phyloP scores from a whole-genome alignment of 2,329 filamentous ascomycete genomes.

The Chlorencoelia australis region DNA sequence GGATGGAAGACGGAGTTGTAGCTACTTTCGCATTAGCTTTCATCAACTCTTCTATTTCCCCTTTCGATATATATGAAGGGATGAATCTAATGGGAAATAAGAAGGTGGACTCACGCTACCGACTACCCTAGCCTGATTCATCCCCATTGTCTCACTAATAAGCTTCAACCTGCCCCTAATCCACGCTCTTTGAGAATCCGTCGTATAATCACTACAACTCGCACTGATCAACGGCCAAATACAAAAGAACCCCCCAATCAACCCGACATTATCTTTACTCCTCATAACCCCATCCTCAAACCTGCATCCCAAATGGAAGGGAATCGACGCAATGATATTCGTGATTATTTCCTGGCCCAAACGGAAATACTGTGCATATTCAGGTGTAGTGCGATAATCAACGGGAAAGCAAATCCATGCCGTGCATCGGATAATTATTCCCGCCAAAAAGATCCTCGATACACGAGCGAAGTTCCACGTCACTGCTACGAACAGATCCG shows the following conservation, averaged over 20 bases:
- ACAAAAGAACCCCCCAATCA: conserved; percentile 47
- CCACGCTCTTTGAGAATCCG: conserved; percentile 48
- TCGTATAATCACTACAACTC: conserved; percentile 46
- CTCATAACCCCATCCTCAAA: conserved; percentile 29
- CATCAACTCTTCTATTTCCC: no score
- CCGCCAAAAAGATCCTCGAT: conserved; percentile 43
- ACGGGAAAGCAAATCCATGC: conserved; percentile 51
- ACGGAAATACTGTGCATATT: conserved; percentile 46
- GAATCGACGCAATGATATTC: conserved; percentile 51
- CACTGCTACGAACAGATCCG: conserved; percentile 47
- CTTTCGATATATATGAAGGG: conserved; percentile 5
- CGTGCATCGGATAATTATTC: conserved; percentile 46
- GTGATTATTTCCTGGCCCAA: conserved; percentile 43
- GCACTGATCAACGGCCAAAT: conserved; percentile 48
- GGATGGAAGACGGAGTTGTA: conserved; percentile 48
- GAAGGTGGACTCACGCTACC: conserved; percentile 35
- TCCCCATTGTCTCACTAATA: conserved; percentile 45
- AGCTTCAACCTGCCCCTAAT: conserved; percentile 41
- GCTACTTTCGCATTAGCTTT: conserved; percentile 27
- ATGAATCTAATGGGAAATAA: conserved; percentile 1
- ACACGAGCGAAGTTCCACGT: conserved; percentile 47
- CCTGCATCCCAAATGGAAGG: conserved; percentile 52
- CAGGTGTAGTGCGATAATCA: conserved; percentile 52
- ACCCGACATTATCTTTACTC: conserved; percentile 31
- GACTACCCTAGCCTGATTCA: conserved; percentile 48